A percentile compares a stretch with the other conserved stretches of the same genome.
Conservation (phyloP, 2,329 filamentous ascomycete species). For the Cladosporium sp. region DNA sequence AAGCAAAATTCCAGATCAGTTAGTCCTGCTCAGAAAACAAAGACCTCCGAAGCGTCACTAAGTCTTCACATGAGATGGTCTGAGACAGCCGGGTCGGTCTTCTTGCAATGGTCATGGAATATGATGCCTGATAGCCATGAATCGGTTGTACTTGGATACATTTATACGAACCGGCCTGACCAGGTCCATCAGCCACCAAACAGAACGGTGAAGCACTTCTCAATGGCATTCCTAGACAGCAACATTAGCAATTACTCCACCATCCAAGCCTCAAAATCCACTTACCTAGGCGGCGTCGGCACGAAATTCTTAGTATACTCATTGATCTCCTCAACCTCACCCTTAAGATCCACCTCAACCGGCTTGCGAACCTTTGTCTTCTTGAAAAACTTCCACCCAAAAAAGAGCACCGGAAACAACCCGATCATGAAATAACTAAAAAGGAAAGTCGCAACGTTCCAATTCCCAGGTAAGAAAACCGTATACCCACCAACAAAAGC, state of each 20-base stretch:
- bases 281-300: constrained; percentile 29
- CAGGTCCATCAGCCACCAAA: neutral
- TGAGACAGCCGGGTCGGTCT: too few relatives aligned
- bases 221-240: constrained; percentile 31
- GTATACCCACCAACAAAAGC: constrained; percentile 70
- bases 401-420: constrained; percentile 62
- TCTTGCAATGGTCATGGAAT: too few relatives aligned
- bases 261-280: neutral
- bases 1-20: too few relatives aligned
- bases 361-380: constrained; percentile 55
- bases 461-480: constrained; percentile 64
- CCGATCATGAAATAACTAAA: constrained; percentile 70
- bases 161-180: too few relatives aligned
- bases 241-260: neutral
- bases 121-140: too few relatives aligned
- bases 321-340: constrained; percentile 59
- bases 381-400: constrained; percentile 67
- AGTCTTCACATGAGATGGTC: too few relatives aligned
- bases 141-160: too few relatives aligned
- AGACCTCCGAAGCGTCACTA: too few relatives aligned
- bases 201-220: constrained; percentile 25
- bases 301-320: constrained; percentile 43
- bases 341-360: constrained; percentile 57
- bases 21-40: too few relatives aligned
- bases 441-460: constrained; percentile 65